These are phyloP conservation scores for Cenchrus fungigraminus DNA, from an alignment of 176 grass and related monocot species.

Conservation along the genomic window DNA sequence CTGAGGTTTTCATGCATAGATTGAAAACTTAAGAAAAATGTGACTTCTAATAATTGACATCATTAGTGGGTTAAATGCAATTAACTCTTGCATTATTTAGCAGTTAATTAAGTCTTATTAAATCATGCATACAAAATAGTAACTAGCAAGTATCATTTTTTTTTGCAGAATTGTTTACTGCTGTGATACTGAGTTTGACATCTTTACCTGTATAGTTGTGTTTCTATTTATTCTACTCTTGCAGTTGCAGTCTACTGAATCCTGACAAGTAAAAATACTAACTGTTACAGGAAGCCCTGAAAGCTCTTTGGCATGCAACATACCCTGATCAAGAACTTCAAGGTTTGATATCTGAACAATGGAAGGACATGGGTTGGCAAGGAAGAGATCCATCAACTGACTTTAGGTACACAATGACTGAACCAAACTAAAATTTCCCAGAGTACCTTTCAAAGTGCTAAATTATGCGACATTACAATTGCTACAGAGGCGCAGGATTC, in stretches of 20 bases:
- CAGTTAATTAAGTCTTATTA: neutral
- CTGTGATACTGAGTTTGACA: neutral
- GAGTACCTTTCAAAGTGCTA: neutral
- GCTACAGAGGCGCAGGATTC: constrained; percentile 78
- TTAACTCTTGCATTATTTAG: neutral
- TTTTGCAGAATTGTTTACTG: constrained; percentile 5
- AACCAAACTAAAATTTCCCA: neutral
- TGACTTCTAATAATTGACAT: neutral
- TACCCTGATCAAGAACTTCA: constrained; percentile 93
- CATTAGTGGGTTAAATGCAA: constrained; percentile 7
- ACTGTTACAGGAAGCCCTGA: constrained; percentile 78
- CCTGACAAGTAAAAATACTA: neutral
- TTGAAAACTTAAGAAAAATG: neutral
- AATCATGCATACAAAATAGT: neutral
- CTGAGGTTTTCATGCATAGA: neutral
- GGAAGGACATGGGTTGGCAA: constrained; percentile 99
- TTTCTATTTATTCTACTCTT: neutral
- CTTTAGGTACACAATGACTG: constrained; percentile 60
- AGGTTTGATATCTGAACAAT: constrained; percentile 91
- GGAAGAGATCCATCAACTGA: constrained; percentile 97
- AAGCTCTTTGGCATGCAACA: constrained; percentile 93
- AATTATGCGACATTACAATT: neutral
- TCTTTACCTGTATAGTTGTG: neutral
- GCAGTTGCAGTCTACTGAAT: constrained; percentile 3
- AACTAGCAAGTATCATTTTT: neutral